Evolutionary conservation across 176 grass and related monocot species (phyloP).

Genomic region (Aegilops umbellulata): DNA sequence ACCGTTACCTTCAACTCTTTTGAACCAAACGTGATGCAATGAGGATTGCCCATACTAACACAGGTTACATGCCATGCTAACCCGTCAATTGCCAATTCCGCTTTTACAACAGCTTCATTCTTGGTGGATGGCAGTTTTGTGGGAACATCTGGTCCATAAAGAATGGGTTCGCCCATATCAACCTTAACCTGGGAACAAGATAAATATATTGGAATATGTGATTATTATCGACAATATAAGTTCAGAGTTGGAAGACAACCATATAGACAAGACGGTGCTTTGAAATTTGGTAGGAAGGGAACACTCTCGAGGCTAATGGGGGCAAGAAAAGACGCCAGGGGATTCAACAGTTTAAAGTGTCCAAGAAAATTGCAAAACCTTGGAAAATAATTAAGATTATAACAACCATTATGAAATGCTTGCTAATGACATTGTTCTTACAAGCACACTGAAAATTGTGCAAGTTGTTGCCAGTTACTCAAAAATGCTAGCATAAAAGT

Average conservation of each 20-base stretch:
- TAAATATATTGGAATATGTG: neutral
- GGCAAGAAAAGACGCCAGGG: conserved; percentile 1
- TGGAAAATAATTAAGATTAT: conserved; percentile 2
- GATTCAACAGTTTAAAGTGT: neutral
- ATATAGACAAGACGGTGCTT: conserved; percentile 14
- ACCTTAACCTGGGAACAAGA: conserved; percentile 76
- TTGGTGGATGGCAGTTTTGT: conserved; percentile 70
- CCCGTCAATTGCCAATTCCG: conserved; percentile 69
- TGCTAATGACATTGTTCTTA: neutral
- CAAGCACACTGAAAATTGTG: neutral
- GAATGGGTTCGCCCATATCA: conserved; percentile 89
- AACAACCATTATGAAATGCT: neutral
- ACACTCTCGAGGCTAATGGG: neutral
- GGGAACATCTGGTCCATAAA: conserved; percentile 69
- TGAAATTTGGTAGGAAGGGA: neutral
- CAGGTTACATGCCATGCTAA: conserved; percentile 87
- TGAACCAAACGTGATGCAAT: conserved; percentile 82
- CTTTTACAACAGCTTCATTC: conserved; percentile 65
- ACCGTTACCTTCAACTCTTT: conserved; percentile 55
- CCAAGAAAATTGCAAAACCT: neutral
- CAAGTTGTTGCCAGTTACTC: neutral
- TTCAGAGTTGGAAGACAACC: neutral
- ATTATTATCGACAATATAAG: conserved; percentile 1
- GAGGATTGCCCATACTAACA: conserved; percentile 99
- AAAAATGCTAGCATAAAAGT: neutral